Percentiles rank a stretch among this genome's conserved stretches.
Evolutionary conservation across 1,139 yeast genomes (phyloP).

Genomic region (Debaryomyces robertsiae): DNA sequence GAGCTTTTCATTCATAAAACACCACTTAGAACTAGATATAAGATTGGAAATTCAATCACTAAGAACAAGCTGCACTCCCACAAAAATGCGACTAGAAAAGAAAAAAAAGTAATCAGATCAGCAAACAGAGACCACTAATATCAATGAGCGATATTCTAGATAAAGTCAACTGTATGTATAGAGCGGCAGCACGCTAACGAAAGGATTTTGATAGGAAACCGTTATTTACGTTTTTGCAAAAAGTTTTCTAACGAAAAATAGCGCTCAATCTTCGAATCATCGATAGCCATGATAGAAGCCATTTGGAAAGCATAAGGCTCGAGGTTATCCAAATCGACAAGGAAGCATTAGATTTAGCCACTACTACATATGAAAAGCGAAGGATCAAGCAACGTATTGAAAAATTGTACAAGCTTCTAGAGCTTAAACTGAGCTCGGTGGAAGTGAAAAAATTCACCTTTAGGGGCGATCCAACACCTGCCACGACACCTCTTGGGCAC

Average conservation of each 20-base stretch:
- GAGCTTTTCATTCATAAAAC: too few relatives aligned
- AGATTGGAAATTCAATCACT: too few relatives aligned
- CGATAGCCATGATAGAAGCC: slow-evolving; percentile 4
- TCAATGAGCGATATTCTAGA: background rate
- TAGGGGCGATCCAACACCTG: slow-evolving; percentile 29
- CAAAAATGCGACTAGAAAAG: too few relatives aligned
- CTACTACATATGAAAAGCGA: slow-evolving; percentile 20
- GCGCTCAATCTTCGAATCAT: slow-evolving; percentile 5
- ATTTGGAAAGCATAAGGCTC: slow-evolving; percentile 8
- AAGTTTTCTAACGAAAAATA: background rate
- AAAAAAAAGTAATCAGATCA: too few relatives aligned
- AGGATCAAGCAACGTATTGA: slow-evolving; percentile 20
- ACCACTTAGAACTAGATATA: too few relatives aligned
- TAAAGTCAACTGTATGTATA: background rate
- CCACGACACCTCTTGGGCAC: slow-evolving; percentile 2
- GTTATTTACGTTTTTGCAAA: too few relatives aligned
- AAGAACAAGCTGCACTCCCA: too few relatives aligned
- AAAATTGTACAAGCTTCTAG: slow-evolving; percentile 22
- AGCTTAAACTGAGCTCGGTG: slow-evolving; percentile 21
- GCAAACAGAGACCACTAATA: too few relatives aligned
- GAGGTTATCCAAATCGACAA: slow-evolving; percentile 9
- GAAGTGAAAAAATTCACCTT: slow-evolving; percentile 25
- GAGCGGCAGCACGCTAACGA: too few relatives aligned
- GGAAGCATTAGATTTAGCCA: slow-evolving; percentile 6
- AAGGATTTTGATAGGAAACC: too few relatives aligned